Conservation (phyloP, 192 early-diverging fungal species). For the Radiomyces spectabilis region DNA sequence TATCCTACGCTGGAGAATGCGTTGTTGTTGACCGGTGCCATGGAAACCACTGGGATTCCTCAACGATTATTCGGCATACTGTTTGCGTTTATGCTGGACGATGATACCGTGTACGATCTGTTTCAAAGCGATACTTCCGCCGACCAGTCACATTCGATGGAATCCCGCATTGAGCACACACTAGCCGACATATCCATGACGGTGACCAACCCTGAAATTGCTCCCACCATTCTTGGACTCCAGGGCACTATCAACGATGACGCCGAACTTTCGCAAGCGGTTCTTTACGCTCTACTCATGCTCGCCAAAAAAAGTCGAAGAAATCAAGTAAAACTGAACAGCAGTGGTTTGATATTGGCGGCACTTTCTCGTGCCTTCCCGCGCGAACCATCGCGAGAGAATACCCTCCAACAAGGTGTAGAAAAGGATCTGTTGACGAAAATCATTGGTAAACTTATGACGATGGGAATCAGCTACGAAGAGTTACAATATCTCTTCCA, state of each 20-base stretch:
- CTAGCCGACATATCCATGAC: slow-evolving; percentile 1
- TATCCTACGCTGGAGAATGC: slow-evolving; percentile 50
- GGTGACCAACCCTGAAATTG: slow-evolving; percentile 28
- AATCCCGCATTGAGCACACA: slow-evolving; percentile 2
- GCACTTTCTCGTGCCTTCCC: slow-evolving; percentile 29
- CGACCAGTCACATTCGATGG: too few relatives aligned
- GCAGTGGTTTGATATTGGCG: slow-evolving; percentile 38
- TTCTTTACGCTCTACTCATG: slow-evolving; percentile 31
- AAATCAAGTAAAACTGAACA: slow-evolving; percentile 49
- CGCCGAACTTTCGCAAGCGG: slow-evolving; percentile 12
- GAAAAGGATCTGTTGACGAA: slow-evolving; percentile 22
- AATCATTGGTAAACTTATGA: slow-evolving; percentile 43
- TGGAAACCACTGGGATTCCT: slow-evolving; percentile 26
- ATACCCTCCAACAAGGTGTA: slow-evolving; percentile 1
- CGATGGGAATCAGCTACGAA: slow-evolving; percentile 44
- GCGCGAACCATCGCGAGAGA: not conserved
- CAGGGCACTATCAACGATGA: slow-evolving; percentile 15
- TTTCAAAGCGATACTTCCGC: slow-evolving; percentile 23
- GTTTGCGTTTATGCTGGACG: slow-evolving; percentile 47
- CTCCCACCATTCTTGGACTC: slow-evolving; percentile 20
- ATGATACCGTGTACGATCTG: slow-evolving; percentile 32
- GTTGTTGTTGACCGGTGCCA: slow-evolving; percentile 42
- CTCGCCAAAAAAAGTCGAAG: slow-evolving; percentile 39
- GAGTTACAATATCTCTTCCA: slow-evolving; percentile 53
- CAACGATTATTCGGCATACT: slow-evolving; percentile 48